phyloP scores from a whole-genome alignment of 2,329 filamentous ascomycete species.

The Penicillium sp. region DNA sequence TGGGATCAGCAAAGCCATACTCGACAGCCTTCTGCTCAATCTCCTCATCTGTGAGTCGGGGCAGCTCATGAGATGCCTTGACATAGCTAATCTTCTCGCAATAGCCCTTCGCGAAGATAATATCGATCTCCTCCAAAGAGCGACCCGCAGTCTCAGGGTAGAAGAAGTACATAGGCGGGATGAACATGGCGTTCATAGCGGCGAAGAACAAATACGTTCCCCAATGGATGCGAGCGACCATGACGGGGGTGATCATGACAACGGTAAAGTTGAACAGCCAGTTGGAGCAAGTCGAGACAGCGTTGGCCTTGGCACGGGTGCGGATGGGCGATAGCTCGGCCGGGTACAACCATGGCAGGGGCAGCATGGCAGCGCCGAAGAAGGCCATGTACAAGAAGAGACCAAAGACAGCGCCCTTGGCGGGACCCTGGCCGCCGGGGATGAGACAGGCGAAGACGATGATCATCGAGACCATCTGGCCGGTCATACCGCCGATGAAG shows the following conservation, averaged over 20 bases:
- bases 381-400: constrained; percentile 71
- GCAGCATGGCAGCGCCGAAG: constrained; percentile 67
- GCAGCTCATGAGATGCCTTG: constrained; percentile 35
- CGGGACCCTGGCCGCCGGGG: constrained; percentile 24
- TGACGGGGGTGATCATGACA: constrained; percentile 53
- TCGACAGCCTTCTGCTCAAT: constrained; percentile 37
- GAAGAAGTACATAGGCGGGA: constrained; percentile 58
- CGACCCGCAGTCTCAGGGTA: constrained; percentile 54
- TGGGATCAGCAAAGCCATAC: constrained; percentile 31
- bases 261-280: constrained; percentile 60
- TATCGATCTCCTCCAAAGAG: constrained; percentile 48
- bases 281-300: constrained; percentile 56
- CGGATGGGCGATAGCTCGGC: constrained; percentile 58
- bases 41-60: constrained; percentile 39
- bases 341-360: constrained; percentile 60
- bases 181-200: constrained; percentile 47
- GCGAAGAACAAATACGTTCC: constrained; percentile 50
- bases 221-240: constrained; percentile 44
- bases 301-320: constrained; percentile 59
- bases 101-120: constrained; percentile 49
- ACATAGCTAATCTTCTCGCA: constrained; percentile 47
- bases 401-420: constrained; percentile 55
- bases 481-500: constrained; percentile 42
- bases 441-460: constrained; percentile 46
- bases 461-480: constrained; percentile 43